A percentile compares a stretch with the other conserved stretches of the same genome.
phyloP scores from a whole-genome alignment of 108 stramenopile genomes.

The Chaetoceros muelleri region DNA sequence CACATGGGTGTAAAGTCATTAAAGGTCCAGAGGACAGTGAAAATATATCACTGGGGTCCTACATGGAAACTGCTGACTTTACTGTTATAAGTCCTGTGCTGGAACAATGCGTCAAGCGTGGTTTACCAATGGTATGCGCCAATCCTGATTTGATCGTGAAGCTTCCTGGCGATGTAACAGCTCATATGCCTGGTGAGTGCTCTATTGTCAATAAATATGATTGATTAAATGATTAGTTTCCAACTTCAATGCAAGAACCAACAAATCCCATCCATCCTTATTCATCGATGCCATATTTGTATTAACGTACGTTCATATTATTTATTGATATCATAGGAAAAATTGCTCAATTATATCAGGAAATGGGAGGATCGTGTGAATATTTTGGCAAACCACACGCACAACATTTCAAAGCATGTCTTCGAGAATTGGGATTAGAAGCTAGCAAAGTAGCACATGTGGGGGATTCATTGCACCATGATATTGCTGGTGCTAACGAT shows the following conservation, averaged over 20 bases:
- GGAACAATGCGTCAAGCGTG: conserved; percentile 20
- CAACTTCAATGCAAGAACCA: not conserved
- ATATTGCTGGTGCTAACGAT: conserved; percentile 69
- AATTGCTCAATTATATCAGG: conserved; percentile 50
- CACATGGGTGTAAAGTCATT: conserved; percentile 56
- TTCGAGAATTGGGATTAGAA: conserved; percentile 25
- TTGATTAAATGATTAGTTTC: not conserved
- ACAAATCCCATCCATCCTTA: not conserved
- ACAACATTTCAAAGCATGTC: conserved; percentile 52
- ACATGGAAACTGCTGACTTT: conserved; percentile 20
- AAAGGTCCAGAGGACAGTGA: conserved; percentile 13
- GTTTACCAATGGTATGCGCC: conserved; percentile 62
- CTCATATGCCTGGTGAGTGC: conserved; percentile 79
- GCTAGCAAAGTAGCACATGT: conserved; percentile 44
- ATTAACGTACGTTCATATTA: no score
- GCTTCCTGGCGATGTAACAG: conserved; percentile 31
- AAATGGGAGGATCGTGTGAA: conserved; percentile 31
- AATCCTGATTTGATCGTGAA: conserved; percentile 71
- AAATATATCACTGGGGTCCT: conserved; percentile 12
- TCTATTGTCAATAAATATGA: no score
- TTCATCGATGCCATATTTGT: no score
- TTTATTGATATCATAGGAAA: no score
- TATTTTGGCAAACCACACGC: conserved; percentile 68
- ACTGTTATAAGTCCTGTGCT: conserved; percentile 34
- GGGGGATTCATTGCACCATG: conserved; percentile 86